Evolutionary conservation across 2,329 filamentous ascomycete species (phyloP), one percentile per base, ranked within the genome.

Genomic region (Ophidiomyces ophidiicola): DNA sequence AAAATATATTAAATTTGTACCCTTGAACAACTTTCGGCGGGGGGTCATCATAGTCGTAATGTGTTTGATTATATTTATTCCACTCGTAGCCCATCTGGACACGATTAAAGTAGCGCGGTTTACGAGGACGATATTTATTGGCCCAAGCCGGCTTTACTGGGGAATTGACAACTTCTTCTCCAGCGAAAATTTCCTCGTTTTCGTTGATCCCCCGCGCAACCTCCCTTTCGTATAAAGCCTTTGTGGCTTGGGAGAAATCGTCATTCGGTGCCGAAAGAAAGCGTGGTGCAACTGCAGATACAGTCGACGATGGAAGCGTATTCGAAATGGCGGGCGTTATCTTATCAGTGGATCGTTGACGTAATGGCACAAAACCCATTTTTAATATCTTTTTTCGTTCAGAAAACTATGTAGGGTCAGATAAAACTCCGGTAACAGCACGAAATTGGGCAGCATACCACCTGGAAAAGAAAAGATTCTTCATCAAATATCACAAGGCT

Each of bases 1-100:
- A 98, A 64, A 98, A 98, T 36, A 98, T 88, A 64, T 98, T 96
- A 71, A 98, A 98, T 60, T 93, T 94, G 70, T 98, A 98, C 41
- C 90, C 90, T 59, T 98, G 90, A 7, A 98, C 90, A 5, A 98
- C 88, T 63, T 94, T 94, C 18, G 90, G 90, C 1, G 90, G 90
- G 2, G 90, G 90, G 54, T 96, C 94, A 57, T 96, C 88, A 59
- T 94, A 85, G 59, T 96, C 90, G 64, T 98, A 98, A 63, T 98
- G 90, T 8, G 90, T 98, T 64, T 98, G 90, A 56, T 98, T 98
- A 71, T 98, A 98, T 63, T 98, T 98, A 69, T 98, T 98, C 90
- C 90, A 98, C 61, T 98, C 90, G 60, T 96, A 98, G 38, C 90
- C 90, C 83, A 94, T 94, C 61, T 94, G 87, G 32, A 96, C 87